Evolutionary conservation across 208 protist genomes (phyloP).

Genomic region (Naegleria fowleri): DNA sequence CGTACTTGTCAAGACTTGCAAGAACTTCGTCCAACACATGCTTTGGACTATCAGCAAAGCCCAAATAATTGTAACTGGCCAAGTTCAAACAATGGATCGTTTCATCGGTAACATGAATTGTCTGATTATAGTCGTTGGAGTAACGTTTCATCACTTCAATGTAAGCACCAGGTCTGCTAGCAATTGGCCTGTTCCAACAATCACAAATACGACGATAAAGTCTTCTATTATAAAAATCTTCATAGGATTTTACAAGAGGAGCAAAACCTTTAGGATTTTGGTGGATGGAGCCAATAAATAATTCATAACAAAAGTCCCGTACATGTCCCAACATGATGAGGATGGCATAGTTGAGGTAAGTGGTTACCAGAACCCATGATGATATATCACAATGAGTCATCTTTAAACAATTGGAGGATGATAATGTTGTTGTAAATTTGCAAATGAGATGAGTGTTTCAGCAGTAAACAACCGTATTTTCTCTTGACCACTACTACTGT

Average conservation of each 20-base stretch:
- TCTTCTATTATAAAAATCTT: conserved; percentile 84
- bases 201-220: conserved; percentile 82
- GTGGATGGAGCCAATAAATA: conserved; percentile 45
- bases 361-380: conserved; percentile 45
- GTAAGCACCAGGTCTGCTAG: conserved; percentile 74
- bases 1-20: conserved; percentile 67
- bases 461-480: no score
- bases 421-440: no score
- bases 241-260: conserved; percentile 86
- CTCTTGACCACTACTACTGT: no score
- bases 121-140: conserved; percentile 71
- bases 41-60: conserved; percentile 85
- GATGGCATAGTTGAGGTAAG: conserved; percentile 55
- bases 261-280: conserved; percentile 68
- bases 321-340: conserved; percentile 56
- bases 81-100: conserved; percentile 83
- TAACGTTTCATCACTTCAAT: conserved; percentile 83
- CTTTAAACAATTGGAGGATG: no score
- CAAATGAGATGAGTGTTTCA: no score
- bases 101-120: conserved; percentile 70
- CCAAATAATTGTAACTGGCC: conserved; percentile 97
- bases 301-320: conserved; percentile 53
- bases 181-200: conserved; percentile 80
- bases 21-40: conserved; percentile 69
- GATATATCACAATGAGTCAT: conserved; percentile 40